Evolutionary conservation across 768 basidiomycete species (phyloP).

Genomic region (Pulveroboletus sp.): DNA sequence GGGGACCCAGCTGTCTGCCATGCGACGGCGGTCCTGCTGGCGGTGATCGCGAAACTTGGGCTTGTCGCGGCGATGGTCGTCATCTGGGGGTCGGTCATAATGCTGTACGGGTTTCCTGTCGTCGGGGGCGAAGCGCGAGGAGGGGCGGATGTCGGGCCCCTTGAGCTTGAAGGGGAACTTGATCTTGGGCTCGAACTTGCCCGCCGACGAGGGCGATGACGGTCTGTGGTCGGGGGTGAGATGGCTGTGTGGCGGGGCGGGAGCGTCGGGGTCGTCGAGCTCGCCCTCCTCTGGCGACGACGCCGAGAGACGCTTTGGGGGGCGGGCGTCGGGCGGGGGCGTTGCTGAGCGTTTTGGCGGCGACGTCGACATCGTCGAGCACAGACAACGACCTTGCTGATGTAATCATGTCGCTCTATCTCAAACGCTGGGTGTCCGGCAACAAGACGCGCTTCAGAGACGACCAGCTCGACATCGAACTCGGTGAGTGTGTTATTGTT

Average conservation of each 20-base stretch:
- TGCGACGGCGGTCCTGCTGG: constrained; percentile 23
- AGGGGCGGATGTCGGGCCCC: constrained; percentile 16
- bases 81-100: constrained; percentile 43
- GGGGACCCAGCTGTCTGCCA: constrained; percentile 22
- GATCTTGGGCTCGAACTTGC: constrained; percentile 46
- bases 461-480: constrained; percentile 60
- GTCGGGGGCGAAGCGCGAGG: constrained; percentile 33
- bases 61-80: constrained; percentile 39
- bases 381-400: constrained; percentile 8
- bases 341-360: constrained; percentile 57
- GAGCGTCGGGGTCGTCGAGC: constrained; percentile 54
- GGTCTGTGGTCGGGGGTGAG: constrained; percentile 29
- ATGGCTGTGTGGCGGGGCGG: constrained; percentile 8
- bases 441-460: constrained; percentile 77
- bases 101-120: constrained; percentile 24
- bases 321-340: constrained; percentile 48
- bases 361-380: constrained; percentile 12
- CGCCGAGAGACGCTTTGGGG: constrained; percentile 53
- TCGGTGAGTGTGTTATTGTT: constrained; percentile 44
- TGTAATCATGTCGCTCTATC: constrained; percentile 57
- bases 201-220: constrained; percentile 24
- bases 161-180: constrained; percentile 75
- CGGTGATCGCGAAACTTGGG: constrained; percentile 20
- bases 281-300: constrained; percentile 82
- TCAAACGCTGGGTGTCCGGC: constrained; percentile 78